These are phyloP conservation scores for Cylindrodendrum hubeiense DNA, from an alignment of 2,329 filamentous ascomycete species.

Conservation along the genomic window DNA sequence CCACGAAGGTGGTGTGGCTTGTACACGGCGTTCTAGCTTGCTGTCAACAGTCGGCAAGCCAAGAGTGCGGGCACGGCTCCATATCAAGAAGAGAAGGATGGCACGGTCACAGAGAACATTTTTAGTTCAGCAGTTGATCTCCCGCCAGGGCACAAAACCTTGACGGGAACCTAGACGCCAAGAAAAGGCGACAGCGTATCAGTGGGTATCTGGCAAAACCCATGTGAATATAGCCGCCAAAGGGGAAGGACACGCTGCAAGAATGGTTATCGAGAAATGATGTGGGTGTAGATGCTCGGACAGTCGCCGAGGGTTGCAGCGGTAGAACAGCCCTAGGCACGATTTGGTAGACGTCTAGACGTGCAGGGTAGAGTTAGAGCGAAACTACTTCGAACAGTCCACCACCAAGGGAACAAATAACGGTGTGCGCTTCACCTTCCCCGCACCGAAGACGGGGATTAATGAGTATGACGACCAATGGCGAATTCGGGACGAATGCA, in stretches of 20 bases:
- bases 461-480: background rate
- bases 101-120: conserved; percentile 4
- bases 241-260: background rate
- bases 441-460: conserved; percentile 2
- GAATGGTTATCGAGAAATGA: background rate
- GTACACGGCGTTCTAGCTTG: background rate
- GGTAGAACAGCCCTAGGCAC: background rate
- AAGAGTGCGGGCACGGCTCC: conserved; percentile 1
- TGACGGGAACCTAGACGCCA: background rate
- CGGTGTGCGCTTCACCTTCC: conserved; percentile 14
- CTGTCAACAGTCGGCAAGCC: background rate
- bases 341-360: background rate
- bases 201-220: background rate
- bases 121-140: conserved; percentile 1
- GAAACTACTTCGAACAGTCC: background rate
- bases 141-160: background rate
- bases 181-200: background rate
- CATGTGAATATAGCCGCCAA: background rate
- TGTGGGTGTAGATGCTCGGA: conserved; percentile 13
- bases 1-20: conserved; percentile 9
- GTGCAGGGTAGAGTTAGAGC: background rate
- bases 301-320: conserved; percentile 13
- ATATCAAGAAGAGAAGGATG: conserved; percentile 3
- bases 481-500: background rate
- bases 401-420: conserved; percentile 5